phyloP scores from a whole-genome alignment of 2,329 filamentous ascomycete species.

The Phialophora macrospora region DNA sequence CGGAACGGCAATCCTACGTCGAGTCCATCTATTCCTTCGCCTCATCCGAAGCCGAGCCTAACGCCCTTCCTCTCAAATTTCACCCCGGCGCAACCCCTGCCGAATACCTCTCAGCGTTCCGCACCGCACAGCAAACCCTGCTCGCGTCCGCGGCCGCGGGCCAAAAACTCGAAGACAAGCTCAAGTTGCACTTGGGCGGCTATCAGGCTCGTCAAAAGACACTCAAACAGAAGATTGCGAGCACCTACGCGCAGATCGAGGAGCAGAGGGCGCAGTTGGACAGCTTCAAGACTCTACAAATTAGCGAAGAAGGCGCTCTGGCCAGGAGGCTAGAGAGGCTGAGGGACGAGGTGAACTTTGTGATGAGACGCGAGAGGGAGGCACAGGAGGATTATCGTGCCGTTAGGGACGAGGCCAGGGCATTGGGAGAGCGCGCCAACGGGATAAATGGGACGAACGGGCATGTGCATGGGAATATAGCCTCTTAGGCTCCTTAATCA shows the following conservation, averaged over 20 bases:
- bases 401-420: slow-evolving; percentile 76
- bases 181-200: slow-evolving; percentile 83
- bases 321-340: slow-evolving; percentile 72
- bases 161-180: slow-evolving; percentile 90
- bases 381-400: slow-evolving; percentile 83
- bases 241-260: slow-evolving; percentile 74
- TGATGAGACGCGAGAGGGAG: slow-evolving; percentile 82
- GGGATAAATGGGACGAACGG: slow-evolving; percentile 18
- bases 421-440: slow-evolving; percentile 48
- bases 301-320: slow-evolving; percentile 79
- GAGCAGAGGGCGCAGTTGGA: slow-evolving; percentile 74
- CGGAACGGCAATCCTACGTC: slow-evolving; percentile 57
- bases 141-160: slow-evolving; percentile 75
- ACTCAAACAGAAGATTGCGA: slow-evolving; percentile 76
- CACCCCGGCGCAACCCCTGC: slow-evolving; percentile 79
- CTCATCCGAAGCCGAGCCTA: slow-evolving; percentile 56
- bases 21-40: slow-evolving; percentile 51
- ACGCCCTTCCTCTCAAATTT: slow-evolving; percentile 71
- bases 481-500: background rate
- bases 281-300: slow-evolving; percentile 74
- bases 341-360: slow-evolving; percentile 79
- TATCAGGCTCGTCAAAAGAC: slow-evolving; percentile 86
- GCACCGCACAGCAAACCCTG: slow-evolving; percentile 74
- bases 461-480: background rate
- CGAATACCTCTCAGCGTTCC: slow-evolving; percentile 70